Evolutionary conservation across 2,329 filamentous ascomycete genomes (phyloP), one percentile per base, ranked within the genome.

Genomic region (Talaromyces sp.): DNA sequence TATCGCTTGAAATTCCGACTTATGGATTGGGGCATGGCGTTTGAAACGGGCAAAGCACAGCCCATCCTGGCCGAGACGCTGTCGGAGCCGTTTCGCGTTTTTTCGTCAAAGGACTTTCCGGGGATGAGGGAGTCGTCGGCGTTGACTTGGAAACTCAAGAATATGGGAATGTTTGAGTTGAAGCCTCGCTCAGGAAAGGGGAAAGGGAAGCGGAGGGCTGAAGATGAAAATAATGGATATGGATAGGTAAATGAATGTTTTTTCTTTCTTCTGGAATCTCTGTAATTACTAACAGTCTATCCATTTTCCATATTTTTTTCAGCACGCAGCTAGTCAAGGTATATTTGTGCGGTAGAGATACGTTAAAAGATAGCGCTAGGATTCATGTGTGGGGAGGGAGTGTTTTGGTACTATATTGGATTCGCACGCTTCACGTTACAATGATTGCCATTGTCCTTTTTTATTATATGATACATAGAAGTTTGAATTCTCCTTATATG

Each of bases 1-100:
- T 81, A 81, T 64, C 74, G 75, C 6, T 68, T 82, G 1, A 75
- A 78, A 40, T 82, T 81, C 65, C 72, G 72, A 10, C 72, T 82
- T 27, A 78, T 81, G 74, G 76, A 79, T 62, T 72, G 72, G 74
- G 71, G 73, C 40, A 62, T 64, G 16, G 68, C 72, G 7, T 72
- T 72, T 56, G 74, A 73, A 62, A 74, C 72, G 10, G 74, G 72
- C 3, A 68, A 71, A 57, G 69, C 71, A 1, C 71, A 75, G 68
- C 75, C 74, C 12, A 73, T 78, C 28, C 68, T 78, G 44, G 72
- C 74, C 1, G 74, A 76, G 61, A 70, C 70, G 3, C 76, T 75
- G 72, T 78, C 76, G 7, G 68, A 79, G 10, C 69, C 73, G 2
- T 79, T 79, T 58, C 71, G 71, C 28, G 77, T 79, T 3, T 79